phyloP scores from a whole-genome alignment of 2,329 filamentous ascomycete genomes.

The Elsinoe ampelina region DNA sequence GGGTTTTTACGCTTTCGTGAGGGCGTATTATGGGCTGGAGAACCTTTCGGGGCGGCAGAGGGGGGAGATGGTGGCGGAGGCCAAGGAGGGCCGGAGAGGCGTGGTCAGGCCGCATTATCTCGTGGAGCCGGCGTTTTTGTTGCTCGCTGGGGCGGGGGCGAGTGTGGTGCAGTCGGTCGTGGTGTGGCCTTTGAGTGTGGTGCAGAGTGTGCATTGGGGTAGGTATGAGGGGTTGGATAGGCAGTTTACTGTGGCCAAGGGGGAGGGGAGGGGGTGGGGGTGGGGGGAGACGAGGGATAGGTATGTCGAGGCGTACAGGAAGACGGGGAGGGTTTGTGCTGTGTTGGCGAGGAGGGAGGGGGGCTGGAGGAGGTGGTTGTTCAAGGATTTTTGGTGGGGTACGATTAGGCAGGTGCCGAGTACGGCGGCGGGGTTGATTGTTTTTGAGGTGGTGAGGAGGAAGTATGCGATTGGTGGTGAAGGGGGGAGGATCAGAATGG shows the following conservation, averaged over 20 bases:
- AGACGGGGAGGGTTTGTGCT: constrained; percentile 54
- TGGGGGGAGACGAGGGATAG: constrained; percentile 45
- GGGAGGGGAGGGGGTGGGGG: background rate
- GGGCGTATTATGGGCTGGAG: constrained; percentile 54
- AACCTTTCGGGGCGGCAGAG: constrained; percentile 27
- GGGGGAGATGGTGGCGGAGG: constrained; percentile 24
- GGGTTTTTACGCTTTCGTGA: constrained; percentile 60
- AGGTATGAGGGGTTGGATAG: constrained; percentile 63
- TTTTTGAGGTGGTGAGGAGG: constrained; percentile 65
- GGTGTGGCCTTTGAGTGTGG: constrained; percentile 60
- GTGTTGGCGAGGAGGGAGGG: constrained; percentile 50
- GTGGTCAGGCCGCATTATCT: constrained; percentile 66
- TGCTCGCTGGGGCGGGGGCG: constrained; percentile 59
- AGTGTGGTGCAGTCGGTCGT: constrained; percentile 60
- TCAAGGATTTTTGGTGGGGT: constrained; percentile 61
- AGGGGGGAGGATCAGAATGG: constrained; percentile 55
- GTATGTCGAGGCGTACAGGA: constrained; percentile 63
- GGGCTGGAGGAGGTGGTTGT: constrained; percentile 55
- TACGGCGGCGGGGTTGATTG: constrained; percentile 66
- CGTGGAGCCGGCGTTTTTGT: constrained; percentile 62
- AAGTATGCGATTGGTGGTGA: constrained; percentile 60
- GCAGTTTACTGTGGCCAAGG: constrained; percentile 24
- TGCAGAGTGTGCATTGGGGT: constrained; percentile 65
- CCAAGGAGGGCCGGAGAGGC: constrained; percentile 25
- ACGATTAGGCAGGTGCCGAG: constrained; percentile 67